Evolutionary conservation across 352 stramenopile genomes (phyloP).

Genomic region (Thraustotheca clavata): DNA sequence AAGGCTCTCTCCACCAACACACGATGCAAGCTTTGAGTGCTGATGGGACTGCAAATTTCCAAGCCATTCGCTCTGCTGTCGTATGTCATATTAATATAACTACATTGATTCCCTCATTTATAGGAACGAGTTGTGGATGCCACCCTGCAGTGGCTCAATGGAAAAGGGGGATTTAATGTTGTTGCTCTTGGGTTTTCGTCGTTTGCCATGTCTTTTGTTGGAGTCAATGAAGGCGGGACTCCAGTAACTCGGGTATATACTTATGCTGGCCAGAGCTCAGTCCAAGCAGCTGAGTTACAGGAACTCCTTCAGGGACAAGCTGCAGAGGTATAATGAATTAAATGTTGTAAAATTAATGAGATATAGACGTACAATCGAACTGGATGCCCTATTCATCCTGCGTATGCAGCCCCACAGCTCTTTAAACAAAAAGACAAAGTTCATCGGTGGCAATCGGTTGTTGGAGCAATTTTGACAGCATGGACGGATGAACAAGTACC

Average conservation of each 20-base stretch:
- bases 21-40: constrained; percentile 36
- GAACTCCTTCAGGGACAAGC: constrained; percentile 32
- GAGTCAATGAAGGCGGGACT: constrained; percentile 57
- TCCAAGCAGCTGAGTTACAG: constrained; percentile 42
- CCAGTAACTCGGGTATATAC: constrained; percentile 73
- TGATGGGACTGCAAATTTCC: constrained; percentile 50
- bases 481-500: constrained; percentile 68
- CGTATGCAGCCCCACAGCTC: constrained; percentile 87
- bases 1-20: constrained; percentile 58
- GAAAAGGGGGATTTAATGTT: constrained; percentile 36
- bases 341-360: not conserved
- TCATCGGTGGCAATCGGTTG: constrained; percentile 85
- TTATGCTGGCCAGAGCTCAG: constrained; percentile 50
- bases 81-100: not conserved
- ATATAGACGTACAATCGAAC: constrained; percentile 44
- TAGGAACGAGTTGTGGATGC: constrained; percentile 41
- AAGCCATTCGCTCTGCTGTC: constrained; percentile 34
- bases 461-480: constrained; percentile 77
- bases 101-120: not conserved
- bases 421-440: constrained; percentile 32
- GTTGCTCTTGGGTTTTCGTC: constrained; percentile 85
- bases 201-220: constrained; percentile 93
- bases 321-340: constrained; percentile 42
- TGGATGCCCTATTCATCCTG: constrained; percentile 68
- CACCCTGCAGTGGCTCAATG: constrained; percentile 39